phyloP scores from a whole-genome alignment of 169 alveolate species.

The Cryptosporidium tyzzeri region DNA sequence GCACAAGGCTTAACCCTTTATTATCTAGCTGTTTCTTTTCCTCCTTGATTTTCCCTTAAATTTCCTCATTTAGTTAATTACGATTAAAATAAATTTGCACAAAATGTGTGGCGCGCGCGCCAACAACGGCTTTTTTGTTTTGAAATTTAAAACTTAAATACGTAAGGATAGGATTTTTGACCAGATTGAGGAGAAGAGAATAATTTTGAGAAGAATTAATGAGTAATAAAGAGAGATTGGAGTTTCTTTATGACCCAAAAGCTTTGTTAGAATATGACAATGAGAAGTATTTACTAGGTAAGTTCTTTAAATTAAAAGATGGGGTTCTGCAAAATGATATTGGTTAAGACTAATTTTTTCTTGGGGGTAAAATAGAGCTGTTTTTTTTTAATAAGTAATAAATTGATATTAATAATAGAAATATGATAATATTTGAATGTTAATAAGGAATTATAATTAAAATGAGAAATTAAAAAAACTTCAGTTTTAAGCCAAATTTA shows the following conservation, averaged over 20 bases:
- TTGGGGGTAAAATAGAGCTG: not conserved
- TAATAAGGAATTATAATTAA: no score
- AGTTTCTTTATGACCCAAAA: constrained; percentile 60
- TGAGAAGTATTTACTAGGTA: constrained; percentile 70
- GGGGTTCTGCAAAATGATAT: not conserved
- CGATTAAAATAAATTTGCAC: not conserved
- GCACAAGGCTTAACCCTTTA: not conserved
- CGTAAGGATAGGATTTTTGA: no score
- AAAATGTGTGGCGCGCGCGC: not conserved
- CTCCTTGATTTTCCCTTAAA: not conserved
- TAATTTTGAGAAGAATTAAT: constrained; percentile 6
- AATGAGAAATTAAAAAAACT: no score
- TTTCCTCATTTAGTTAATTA: not conserved
- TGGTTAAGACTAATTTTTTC: not conserved
- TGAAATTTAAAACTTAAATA: no score
- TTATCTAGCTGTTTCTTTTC: not conserved
- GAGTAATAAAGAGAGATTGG: constrained; percentile 54
- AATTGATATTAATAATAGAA: no score
- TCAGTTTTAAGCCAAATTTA: no score
- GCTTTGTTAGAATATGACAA: constrained; percentile 65
- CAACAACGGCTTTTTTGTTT: not conserved
- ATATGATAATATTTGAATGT: no score
- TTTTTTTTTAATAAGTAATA: not conserved
- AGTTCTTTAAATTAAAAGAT: not conserved
- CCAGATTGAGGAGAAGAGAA: not conserved